phyloP scores from a whole-genome alignment of 2,329 filamentous ascomycete species.

The Colletotrichum orchidophilum region DNA sequence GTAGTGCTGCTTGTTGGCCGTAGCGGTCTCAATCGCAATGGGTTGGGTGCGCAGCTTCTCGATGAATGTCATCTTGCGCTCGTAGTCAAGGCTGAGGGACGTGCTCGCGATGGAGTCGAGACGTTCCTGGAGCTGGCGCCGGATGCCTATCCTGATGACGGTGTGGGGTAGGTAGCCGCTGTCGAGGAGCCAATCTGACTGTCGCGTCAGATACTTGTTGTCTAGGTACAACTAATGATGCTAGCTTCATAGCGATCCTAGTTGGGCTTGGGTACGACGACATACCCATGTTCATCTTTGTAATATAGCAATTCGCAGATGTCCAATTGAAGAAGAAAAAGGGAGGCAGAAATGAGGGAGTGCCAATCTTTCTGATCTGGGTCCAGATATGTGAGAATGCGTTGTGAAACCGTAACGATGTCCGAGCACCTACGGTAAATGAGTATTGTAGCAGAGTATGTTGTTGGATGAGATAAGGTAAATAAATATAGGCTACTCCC shows the following conservation, averaged over 20 bases:
- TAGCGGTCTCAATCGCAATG: conserved; percentile 74
- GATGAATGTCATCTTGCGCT: conserved; percentile 72
- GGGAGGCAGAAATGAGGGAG: not conserved
- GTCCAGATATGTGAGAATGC: not conserved
- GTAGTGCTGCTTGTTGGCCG: conserved; percentile 77
- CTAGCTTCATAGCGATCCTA: not conserved
- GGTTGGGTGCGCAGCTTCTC: conserved; percentile 65
- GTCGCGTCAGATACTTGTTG: conserved; percentile 8
- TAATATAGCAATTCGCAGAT: not conserved
- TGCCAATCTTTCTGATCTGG: not conserved
- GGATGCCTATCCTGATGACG: conserved; percentile 72
- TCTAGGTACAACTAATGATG: too few relatives aligned
- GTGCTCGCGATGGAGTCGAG: conserved; percentile 63
- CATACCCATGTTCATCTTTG: conserved; percentile 30
- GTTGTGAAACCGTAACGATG: not conserved
- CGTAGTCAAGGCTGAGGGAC: conserved; percentile 61
- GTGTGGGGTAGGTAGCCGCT: conserved; percentile 71
- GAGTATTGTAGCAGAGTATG: not conserved
- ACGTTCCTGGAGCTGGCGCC: conserved; percentile 71
- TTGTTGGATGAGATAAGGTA: not conserved
- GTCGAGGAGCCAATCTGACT: conserved; percentile 68
- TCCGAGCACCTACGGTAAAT: not conserved
- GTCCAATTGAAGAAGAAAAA: not conserved
- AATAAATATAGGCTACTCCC: not conserved
- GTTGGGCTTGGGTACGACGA: not conserved